Evolutionary conservation across 2,329 filamentous ascomycete genomes (phyloP), one percentile per base, ranked within the genome.

Genomic region (Coniochaeta hoffmannii): DNA sequence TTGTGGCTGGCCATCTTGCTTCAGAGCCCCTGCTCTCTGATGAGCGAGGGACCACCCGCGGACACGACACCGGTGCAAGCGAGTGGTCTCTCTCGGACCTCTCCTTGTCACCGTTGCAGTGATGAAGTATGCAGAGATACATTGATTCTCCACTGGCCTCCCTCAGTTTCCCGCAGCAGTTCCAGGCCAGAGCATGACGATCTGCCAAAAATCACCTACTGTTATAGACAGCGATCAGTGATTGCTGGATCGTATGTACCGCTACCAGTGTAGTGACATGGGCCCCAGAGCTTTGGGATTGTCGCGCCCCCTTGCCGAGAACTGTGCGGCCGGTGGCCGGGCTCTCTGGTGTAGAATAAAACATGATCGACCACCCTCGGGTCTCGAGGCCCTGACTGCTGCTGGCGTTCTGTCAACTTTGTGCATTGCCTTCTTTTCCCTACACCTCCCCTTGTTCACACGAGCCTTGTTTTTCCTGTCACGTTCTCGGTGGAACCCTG

Each of bases 41-140:
- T 9, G 19, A 26, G 17, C 32, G 15, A n/a, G 24, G 28, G 49
- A 50, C 49, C 30, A 38, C 50, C 31, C 34, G 50, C 24, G 34
- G 50, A 53, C 17, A 22, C 17, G 50, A 31, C 9, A 38, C 50
- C 24, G 34, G 19, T 53, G 31, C 50, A 53, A 53, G 31, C 50
- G 50, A 53, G 38, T 36, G 50, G 31, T 26, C 32, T 38, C 32
- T 36, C 50, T 53, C 50, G 30, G 50, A 28, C 31, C 34, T 28
- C 24, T 24, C 30, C 10, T 31, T 53, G 50, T 53, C 31, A 53
- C 50, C 50, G 17, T 53, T 17, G 50, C 30, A 38, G 22, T 31
- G 14, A 36, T 26, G 50, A 22, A 38, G 50, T 38, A 30, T 31
- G 50, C 32, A 19, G 30, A 53, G 50, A 30, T 53, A 53, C 50